phyloP scores from a whole-genome alignment of 306 rosid genomes.

The Luffa aegyptiaca region DNA sequence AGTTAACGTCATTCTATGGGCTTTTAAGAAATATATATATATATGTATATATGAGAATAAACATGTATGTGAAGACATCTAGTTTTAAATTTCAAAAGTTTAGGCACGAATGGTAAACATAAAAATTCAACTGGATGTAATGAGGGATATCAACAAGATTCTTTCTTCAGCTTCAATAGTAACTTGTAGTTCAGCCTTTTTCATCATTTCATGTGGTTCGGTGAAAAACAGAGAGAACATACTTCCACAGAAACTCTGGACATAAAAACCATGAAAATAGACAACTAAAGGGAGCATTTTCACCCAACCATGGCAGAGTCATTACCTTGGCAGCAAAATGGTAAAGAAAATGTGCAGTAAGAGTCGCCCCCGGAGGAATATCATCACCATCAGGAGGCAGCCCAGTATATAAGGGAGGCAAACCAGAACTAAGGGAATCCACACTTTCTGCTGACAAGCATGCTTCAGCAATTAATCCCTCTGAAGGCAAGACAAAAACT shows the following conservation, averaged over 20 bases:
- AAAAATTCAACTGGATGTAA: neutral
- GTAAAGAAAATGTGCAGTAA: slow-evolving; percentile 85
- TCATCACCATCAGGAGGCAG: slow-evolving; percentile 67
- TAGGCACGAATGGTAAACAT: neutral
- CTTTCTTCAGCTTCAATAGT: neutral
- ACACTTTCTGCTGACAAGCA: slow-evolving; percentile 53
- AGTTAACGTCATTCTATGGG: neutral
- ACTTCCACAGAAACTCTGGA: neutral
- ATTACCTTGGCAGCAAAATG: slow-evolving; percentile 85
- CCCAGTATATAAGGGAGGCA: slow-evolving; percentile 85
- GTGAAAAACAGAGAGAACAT: neutral
- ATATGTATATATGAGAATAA: neutral
- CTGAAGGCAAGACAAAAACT: slow-evolving; percentile 90
- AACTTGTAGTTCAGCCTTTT: neutral
- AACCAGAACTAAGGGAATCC: slow-evolving; percentile 71
- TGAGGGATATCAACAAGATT: neutral
- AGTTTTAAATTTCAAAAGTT: neutral
- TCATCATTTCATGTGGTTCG: neutral
- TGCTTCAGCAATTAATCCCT: slow-evolving; percentile 78
- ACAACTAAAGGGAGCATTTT: slow-evolving; percentile 5
- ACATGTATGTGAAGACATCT: neutral
- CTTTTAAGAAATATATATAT: neutral
- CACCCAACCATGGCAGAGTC: slow-evolving; percentile 12
- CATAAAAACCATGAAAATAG: neutral
- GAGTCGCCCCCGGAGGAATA: slow-evolving; percentile 76